Base-by-base conservation (phyloP, 2,329 filamentous ascomycete species). In the Nothophoma quercina region DNA sequence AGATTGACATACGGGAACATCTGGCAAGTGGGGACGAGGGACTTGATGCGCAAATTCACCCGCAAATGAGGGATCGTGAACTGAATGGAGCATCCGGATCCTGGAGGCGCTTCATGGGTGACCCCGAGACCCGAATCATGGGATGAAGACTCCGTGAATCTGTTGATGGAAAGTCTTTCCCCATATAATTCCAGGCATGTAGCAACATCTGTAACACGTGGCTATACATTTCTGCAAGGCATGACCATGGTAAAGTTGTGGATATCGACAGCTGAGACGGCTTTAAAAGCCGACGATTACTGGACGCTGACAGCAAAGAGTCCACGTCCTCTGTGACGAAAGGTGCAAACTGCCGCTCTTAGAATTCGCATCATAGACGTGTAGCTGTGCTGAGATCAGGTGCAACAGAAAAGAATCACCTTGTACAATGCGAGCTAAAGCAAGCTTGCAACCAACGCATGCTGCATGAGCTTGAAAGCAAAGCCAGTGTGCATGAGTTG, bases 11-110 rank as follows among this genome's bases (percentile, higher is more conserved):
- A 28, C 32, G 33, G 28, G 50, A 33, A 36, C 19, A 13, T 34
- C 12, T 44, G 43, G 43, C 9, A 44, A 48, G 43, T 53, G 50
- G 50, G 13, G 26, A 43, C 12, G 7, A 36, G 8, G 28, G 22
- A 43, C 12, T 5, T 33, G 22, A 45, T 34, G 50, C 33, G 42
- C 33, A 22, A 32, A 25, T 29, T 23, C 35, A 19, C 29, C 29
- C 30, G 42, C 50, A 39, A 42, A 53, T 42, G 36, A 42, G 25
- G 38, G 26, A 25, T 47, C 32, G n/a, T 15, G 28, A 13, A 19
- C 38, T n/a, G 8, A 21, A n/a, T 3, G 15, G 23, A 26, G 36
- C 25, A 26, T 42, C 30, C 22, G 32, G 13, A 30, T 4, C 10
- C 9, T 19, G 42, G 33, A 8, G 16, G 36, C 36, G 15, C 23